Base-by-base conservation (phyloP, 805 yeast species). In the Crinitomyces ghanaensis region DNA sequence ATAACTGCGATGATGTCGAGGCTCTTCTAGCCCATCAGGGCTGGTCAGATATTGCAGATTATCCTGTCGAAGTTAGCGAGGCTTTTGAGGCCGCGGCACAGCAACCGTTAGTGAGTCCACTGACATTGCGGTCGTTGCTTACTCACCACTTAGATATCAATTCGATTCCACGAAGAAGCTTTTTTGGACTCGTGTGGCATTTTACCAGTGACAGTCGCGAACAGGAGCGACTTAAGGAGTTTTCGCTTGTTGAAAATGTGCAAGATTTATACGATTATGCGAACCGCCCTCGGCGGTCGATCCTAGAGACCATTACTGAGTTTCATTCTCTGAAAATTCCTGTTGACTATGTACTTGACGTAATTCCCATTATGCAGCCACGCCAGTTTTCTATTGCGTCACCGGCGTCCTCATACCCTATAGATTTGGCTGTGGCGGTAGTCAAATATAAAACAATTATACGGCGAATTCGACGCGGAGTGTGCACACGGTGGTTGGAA, bases 181-280 rank as follows among this genome's bases (percentile, higher is more conserved):
- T 91, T 46, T 91, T 91, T 54, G 66, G 69, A 50, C 56, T 69
- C 14, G 65, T 74, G 4, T 74, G 81, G 71, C 84, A 78, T 48
- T 91, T 86, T 57, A 75, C 82, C 4, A 60, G 65, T 13, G 91
- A 80, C 36, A 36, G 56, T 22, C 63, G 88, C 37, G 96, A 88
- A 46, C 59, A 63, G 22, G 91, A 76, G 32, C 81, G 83, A 47
- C 62, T 91, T 29, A 59, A 60, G 32, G 95, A 91, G 45, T 81
- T 91, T 46, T 61, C 69, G 11, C 60, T 68, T 6, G 64, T 75
- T 31, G 77, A 77, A 28, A 84, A 81, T 32, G 69, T 78, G 33
- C 85, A 88, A 50, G 95, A 82, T 35, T 56, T 86, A 28, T 88
- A 74, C 52, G 77, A 88, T 53, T 91, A 91, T 54, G 93, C 93